A percentile compares a stretch with the other conserved stretches of the same genome.
phyloP scores from a whole-genome alignment of 108 stramenopile genomes.

The Cylindrotheca fusiformis region DNA sequence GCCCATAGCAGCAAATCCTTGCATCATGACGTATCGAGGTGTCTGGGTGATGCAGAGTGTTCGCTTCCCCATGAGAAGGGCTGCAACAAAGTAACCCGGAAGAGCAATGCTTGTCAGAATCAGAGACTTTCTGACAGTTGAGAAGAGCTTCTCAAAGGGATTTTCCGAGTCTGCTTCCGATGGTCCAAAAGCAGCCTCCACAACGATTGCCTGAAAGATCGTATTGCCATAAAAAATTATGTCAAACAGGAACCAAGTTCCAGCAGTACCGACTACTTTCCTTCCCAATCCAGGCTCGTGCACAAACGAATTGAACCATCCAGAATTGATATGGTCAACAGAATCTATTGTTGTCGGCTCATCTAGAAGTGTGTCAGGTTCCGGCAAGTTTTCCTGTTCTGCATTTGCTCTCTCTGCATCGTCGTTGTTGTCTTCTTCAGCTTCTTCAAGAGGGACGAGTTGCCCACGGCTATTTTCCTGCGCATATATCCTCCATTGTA shows the following conservation, averaged over 20 bases:
- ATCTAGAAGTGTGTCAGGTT: neutral
- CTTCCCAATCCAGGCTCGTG: conserved; percentile 55
- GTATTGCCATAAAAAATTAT: conserved; percentile 89
- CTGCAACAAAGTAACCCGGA: conserved; percentile 78
- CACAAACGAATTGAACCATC: conserved; percentile 35
- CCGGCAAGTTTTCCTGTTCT: too few species aligned
- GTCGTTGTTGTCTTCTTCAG: neutral
- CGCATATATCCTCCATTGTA: conserved; percentile 27
- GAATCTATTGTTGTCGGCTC: neutral
- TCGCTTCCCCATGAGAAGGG: conserved; percentile 50
- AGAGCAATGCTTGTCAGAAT: conserved; percentile 60
- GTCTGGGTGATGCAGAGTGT: conserved; percentile 45
- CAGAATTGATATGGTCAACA: neutral
- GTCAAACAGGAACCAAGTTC: conserved; percentile 86
- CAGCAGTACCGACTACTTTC: conserved; percentile 78
- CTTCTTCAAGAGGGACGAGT: conserved; percentile 6
- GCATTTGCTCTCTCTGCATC: neutral
- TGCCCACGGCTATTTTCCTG: neutral
- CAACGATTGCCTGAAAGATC: conserved; percentile 82
- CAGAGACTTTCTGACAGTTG: conserved; percentile 37
- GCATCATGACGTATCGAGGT: conserved; percentile 78
- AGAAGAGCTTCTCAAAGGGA: conserved; percentile 11
- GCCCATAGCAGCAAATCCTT: conserved; percentile 80
- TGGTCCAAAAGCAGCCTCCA: conserved; percentile 79
- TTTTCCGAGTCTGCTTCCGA: conserved; percentile 13